Base-by-base conservation (phyloP, 106 monocot species). In the Dioscorea dumetorum region DNA sequence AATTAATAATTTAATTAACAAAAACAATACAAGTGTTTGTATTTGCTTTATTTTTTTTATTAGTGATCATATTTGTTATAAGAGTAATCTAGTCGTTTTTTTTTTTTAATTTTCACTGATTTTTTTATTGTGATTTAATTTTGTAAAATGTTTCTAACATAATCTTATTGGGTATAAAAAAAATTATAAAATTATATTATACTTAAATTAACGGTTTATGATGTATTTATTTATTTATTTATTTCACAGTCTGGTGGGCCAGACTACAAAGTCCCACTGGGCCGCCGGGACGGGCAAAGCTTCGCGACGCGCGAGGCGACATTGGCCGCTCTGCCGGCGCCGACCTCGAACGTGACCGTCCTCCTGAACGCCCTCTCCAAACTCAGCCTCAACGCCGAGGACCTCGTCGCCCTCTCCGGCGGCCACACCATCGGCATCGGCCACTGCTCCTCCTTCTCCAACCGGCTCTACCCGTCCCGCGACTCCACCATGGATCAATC, bases 361-460 rank as follows among this genome's bases (percentile, higher is more conserved):
- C 79, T 83, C 24, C 62, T 83, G 5, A 10, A 17, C 17, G 71
- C 58, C 33, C 58, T 83, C 13, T 23, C 35, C 1, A 32, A 34
- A 5, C 22, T 82, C 51, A 75, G 67, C 22, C 79, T 89, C 4
- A 70, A 85, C 28, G 49, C 71, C 24, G 72, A 63, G 60, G 85
- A 85, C 54, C 78, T 85, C 12, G 85, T 85, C 14, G 69, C 85
- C 33, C 74, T 85, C 71, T 85, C 81, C 7, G 81, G 85, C 28
- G 81, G 78, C 14, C 85, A 85, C 78, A 78, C 85, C 63, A 70
- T 81, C 56, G 85, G 85, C 53, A 31, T 78, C 21, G 81, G 75
- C 12, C 81, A 78, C 50, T 87, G 91, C 80, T n/a, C 63, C 60
- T 87, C 87, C 57, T 75, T 88, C 82, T 31, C 64, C 58, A 24